These are phyloP conservation scores for Neurospora sp. DNA, from an alignment of 495 filamentous ascomycete genomes.

Conservation along the genomic window DNA sequence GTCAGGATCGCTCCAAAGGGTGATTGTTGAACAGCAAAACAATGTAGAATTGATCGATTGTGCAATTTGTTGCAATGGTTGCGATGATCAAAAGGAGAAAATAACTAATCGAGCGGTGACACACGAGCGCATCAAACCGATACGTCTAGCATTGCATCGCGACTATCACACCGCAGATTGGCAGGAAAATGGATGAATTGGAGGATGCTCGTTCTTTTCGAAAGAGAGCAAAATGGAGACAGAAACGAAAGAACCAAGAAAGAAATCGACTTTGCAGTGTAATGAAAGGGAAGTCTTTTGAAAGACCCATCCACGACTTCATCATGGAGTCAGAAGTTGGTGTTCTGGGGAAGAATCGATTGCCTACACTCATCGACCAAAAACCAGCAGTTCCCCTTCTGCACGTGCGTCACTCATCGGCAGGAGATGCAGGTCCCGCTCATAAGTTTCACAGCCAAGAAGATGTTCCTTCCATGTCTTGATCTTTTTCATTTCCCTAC, in stretches of 20 bases:
- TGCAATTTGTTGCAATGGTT: not conserved
- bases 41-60: not conserved
- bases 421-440: not conserved
- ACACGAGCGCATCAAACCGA: not conserved
- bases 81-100: not conserved
- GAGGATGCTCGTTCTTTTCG: not conserved
- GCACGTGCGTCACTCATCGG: not conserved
- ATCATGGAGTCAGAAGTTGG: not conserved
- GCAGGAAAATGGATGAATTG: not conserved
- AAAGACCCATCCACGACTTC: not conserved
- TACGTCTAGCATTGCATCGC: not conserved
- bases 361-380: not conserved
- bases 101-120: not conserved
- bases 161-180: not conserved
- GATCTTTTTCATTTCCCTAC: not conserved
- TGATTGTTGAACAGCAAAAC: not conserved
- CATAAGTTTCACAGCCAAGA: not conserved
- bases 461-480: not conserved
- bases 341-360: not conserved
- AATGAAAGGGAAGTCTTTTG: not conserved
- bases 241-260: not conserved
- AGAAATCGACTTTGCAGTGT: not conserved
- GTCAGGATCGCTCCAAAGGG: not conserved
- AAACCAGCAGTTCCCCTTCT: not conserved
- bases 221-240: not conserved